Conservation (phyloP, 2,329 filamentous ascomycete species). For the Hypoxylon sp. region DNA sequence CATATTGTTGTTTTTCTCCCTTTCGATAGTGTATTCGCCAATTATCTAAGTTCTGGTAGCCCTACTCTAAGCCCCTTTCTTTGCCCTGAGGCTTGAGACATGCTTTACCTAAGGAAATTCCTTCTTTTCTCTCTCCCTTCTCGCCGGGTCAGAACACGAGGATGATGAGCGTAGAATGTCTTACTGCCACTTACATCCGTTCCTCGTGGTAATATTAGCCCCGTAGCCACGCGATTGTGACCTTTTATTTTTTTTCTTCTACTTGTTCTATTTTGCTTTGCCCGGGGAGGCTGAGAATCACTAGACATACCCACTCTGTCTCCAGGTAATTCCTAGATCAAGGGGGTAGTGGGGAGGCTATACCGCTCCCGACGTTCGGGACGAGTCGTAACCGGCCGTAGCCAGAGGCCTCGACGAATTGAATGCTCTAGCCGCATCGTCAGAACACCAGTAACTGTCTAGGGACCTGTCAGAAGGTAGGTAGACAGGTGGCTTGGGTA, state of each 20-base stretch:
- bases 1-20: neutral
- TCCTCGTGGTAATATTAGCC: slow-evolving; percentile 3
- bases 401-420: neutral
- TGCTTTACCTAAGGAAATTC: neutral
- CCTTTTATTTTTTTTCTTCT: neutral
- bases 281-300: neutral
- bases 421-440: no score
- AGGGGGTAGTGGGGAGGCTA: slow-evolving; percentile 1
- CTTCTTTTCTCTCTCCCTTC: no score
- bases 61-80: neutral
- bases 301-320: neutral
- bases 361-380: neutral
- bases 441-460: no score
- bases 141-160: slow-evolving; percentile 8
- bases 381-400: slow-evolving; percentile 3
- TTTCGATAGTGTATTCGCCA: no score
- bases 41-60: no score
- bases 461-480: no score
- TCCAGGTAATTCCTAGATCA: slow-evolving; percentile 15
- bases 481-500: no score
- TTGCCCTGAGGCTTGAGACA: slow-evolving; percentile 10
- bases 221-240: neutral
- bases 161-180: neutral
- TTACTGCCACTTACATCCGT: slow-evolving; percentile 12
- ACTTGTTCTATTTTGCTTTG: no score